Base-by-base conservation (phyloP, 1,284 basidiomycete genomes). In the Ceratobasidium sp. region DNA sequence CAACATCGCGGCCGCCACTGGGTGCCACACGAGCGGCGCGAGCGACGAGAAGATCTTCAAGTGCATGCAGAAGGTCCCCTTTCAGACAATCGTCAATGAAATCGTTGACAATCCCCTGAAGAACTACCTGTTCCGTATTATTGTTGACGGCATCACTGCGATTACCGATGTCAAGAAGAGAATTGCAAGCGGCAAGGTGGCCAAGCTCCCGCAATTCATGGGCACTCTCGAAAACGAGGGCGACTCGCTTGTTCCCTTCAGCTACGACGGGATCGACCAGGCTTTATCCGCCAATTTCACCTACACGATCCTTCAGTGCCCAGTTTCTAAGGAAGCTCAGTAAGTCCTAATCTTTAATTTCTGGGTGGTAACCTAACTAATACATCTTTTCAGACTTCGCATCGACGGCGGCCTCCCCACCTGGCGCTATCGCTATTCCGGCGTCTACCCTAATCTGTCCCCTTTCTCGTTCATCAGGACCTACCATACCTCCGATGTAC, bases 371-470 rank as follows among this genome's bases (percentile, higher is more conserved):
- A 30, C 44, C 38, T 9, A n/a, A 58, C 30, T 38, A 11, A 13
- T 6, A 11, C 13, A 30, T 32, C 9, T 30, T n/a, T 18, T 2
- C 21, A 70, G 67, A 30, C 54, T 50, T 16, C 73, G 73, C 28
- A 46, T 62, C 32, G 28, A 58, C 9, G 73, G 64, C 2, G 73
- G 73, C 14, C 64, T 73, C 26, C 46, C 64, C 11, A 73, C 73
- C 1, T 73, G 55, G 46, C 54, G 73, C 18, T 73, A 73, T 66
- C 63, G 64, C 14, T 73, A 61, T 58, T 67, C 66, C n/a, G 64
- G 64, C 28, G 38, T 73, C 38, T 73, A 70, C 58, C 47, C 64
- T 1, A 62, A 61, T 49, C 57, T 73, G 21, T 58, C 41, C 26
- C 67, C 67, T 9, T 70, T 35, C 30, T 30, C 67, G 1, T 70